Percentiles rank a stretch among this genome's conserved stretches.
phyloP scores from a whole-genome alignment of 2,329 filamentous ascomycete species.

The Colletotrichum zoysiae region DNA sequence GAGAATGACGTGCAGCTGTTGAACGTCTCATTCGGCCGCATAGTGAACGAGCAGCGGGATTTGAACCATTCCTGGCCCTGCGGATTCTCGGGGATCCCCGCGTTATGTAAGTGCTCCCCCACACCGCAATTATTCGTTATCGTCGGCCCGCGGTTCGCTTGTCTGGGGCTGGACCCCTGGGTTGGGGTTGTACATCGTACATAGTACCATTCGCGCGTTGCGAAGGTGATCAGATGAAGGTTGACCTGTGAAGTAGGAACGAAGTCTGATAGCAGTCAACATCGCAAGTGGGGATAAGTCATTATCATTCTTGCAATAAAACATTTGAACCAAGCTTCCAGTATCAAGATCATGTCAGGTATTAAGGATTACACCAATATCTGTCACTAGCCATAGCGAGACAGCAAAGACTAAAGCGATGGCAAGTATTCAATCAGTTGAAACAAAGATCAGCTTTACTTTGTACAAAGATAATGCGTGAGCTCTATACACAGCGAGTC shows the following conservation, averaged over 20 bases:
- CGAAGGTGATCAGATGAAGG: conserved; percentile 18
- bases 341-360: too few relatives aligned
- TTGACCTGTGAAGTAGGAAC: conserved; percentile 12
- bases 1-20: neutral
- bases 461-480: conserved; percentile 27
- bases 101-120: neutral
- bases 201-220: neutral
- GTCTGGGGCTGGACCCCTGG: neutral
- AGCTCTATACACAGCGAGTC: conserved; percentile 35
- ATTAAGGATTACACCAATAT: too few relatives aligned
- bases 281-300: neutral
- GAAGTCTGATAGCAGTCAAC: conserved; percentile 7
- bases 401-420: neutral
- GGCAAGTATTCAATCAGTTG: conserved; percentile 18
- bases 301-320: neutral
- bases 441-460: conserved; percentile 25
- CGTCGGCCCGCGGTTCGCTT: neutral
- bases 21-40: neutral
- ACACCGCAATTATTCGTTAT: conserved; percentile 10
- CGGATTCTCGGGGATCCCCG: too few relatives aligned
- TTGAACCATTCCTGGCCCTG: neutral
- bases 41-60: neutral
- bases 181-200: neutral
- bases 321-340: too few relatives aligned
- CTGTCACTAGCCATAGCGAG: neutral